A percentile compares a stretch with the other conserved stretches of the same genome.
These are phyloP conservation scores for Ophiostoma tasmaniense DNA, from an alignment of 2,329 filamentous ascomycete genomes.

Conservation along the genomic window DNA sequence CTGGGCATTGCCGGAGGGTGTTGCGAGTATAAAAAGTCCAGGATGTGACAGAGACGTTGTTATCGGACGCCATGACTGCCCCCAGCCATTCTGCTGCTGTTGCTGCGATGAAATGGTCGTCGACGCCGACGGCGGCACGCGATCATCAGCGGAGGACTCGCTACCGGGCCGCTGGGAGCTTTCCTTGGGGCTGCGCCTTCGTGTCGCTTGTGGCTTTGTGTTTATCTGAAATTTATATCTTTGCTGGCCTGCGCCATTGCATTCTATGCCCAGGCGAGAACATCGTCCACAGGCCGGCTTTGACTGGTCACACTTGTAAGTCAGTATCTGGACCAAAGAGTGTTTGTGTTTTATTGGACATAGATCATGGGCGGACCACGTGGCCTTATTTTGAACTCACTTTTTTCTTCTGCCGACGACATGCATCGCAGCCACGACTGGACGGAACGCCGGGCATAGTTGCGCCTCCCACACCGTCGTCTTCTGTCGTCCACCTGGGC, in stretches of 20 bases:
- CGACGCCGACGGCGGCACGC: not conserved
- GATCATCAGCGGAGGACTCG: not conserved
- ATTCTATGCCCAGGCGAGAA: constrained; percentile 16
- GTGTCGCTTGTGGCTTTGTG: not conserved
- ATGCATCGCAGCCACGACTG: constrained; percentile 20
- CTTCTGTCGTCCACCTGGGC: not conserved
- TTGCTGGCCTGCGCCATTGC: constrained; percentile 17
- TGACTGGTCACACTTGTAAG: constrained; percentile 18
- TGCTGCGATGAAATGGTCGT: constrained; percentile 11
- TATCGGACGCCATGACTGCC: not conserved
- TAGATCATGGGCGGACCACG: not conserved
- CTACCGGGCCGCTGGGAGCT: not conserved
- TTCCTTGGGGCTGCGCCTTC: not conserved
- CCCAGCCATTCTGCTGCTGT: not conserved
- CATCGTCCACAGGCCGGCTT: constrained; percentile 19
- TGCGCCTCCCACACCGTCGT: not conserved
- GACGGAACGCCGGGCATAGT: constrained; percentile 20
- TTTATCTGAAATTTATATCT: constrained; percentile 19
- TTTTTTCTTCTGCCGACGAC: constrained; percentile 21
- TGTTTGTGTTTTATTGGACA: not conserved
- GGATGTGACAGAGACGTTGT: not conserved
- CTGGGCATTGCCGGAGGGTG: not conserved
- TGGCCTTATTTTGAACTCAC: not conserved
- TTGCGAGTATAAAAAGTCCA: not conserved
- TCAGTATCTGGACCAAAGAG: too few species aligned